These are phyloP conservation scores for Globisporangium canariense DNA, from an alignment of 352 stramenopile genomes.

Conservation along the genomic window DNA sequence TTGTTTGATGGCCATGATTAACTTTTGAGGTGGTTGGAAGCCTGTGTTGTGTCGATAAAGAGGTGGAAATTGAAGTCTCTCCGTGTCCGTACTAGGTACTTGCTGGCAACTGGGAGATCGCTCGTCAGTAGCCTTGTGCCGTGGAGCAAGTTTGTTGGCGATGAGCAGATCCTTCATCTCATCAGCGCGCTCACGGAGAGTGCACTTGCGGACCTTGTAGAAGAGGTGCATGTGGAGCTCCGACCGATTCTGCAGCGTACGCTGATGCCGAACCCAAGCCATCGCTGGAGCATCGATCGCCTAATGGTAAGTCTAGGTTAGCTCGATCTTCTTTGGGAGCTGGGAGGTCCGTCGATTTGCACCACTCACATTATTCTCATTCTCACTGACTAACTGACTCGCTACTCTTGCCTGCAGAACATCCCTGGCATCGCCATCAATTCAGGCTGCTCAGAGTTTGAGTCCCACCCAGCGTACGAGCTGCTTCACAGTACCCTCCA, in stretches of 20 bases:
- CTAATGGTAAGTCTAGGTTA: constrained; percentile 33
- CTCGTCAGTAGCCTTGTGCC: constrained; percentile 44
- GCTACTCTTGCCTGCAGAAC: not conserved
- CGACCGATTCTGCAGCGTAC: constrained; percentile 40
- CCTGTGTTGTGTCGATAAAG: no score
- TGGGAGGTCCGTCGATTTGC: no score
- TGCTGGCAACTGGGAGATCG: constrained; percentile 41
- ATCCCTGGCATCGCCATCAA: not conserved
- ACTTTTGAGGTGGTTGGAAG: no score
- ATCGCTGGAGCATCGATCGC: constrained; percentile 49
- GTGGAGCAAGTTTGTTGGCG: constrained; percentile 33
- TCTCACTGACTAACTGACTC: not conserved
- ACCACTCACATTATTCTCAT: not conserved
- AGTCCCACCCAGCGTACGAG: not conserved
- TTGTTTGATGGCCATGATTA: no score
- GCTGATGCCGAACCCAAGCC: constrained; percentile 36
- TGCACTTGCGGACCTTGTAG: constrained; percentile 37
- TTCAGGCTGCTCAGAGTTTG: not conserved
- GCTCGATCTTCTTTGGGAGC: no score
- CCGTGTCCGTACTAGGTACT: constrained; percentile 27
- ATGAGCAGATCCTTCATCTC: constrained; percentile 44
- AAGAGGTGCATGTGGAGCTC: constrained; percentile 27
- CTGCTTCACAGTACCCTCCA: constrained; percentile 25
- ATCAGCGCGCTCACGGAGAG: constrained; percentile 53
- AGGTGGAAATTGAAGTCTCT: no score